Evolutionary conservation across 108 stramenopile species (phyloP).

Genomic region (Licmophora abbreviata): DNA sequence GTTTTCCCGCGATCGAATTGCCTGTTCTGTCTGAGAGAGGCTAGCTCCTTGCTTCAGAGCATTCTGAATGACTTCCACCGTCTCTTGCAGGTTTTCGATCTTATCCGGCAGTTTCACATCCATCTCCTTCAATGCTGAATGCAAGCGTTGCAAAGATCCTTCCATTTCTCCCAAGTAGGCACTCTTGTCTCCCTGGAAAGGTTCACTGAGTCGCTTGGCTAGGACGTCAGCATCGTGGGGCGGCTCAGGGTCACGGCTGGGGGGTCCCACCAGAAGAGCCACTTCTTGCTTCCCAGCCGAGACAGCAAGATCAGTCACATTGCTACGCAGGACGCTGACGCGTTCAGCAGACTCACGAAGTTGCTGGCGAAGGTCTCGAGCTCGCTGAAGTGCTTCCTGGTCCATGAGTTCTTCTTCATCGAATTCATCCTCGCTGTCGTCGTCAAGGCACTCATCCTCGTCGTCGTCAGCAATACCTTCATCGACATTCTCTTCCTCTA

Average conservation of each 20-base stretch:
- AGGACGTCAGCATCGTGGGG: background rate
- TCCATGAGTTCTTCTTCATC: slow-evolving; percentile 1
- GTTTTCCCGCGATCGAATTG: background rate
- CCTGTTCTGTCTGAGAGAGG: background rate
- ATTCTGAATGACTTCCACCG: background rate
- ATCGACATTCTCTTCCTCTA: background rate
- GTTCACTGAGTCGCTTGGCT: background rate
- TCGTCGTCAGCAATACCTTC: background rate
- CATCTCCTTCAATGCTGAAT: background rate
- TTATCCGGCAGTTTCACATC: background rate
- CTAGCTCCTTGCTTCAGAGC: background rate
- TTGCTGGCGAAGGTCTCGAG: background rate
- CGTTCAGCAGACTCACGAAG: background rate
- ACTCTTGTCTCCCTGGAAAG: background rate
- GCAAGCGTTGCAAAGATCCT: background rate
- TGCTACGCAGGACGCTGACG: background rate
- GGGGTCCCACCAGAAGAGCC: background rate
- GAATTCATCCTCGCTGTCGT: background rate
- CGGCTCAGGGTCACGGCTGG: background rate
- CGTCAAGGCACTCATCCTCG: background rate
- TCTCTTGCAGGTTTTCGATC: background rate
- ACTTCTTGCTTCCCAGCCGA: background rate
- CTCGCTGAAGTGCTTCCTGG: background rate
- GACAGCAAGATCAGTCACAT: background rate
- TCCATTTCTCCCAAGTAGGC: slow-evolving; percentile 1